Evolutionary conservation across 306 rosid species (phyloP).

Genomic region (Geum urbanum): DNA sequence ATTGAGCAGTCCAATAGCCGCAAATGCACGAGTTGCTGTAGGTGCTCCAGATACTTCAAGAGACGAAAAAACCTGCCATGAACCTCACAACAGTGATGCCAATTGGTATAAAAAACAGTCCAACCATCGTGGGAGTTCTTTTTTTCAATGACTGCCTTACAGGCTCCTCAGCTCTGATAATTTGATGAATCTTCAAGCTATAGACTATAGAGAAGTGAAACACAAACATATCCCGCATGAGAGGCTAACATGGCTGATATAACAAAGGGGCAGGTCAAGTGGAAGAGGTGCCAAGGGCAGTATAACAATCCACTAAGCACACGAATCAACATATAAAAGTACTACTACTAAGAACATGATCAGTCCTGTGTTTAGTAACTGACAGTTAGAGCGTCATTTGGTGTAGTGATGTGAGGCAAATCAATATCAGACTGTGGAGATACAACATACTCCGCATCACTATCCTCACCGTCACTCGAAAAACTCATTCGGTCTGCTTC

Average conservation of each 20-base stretch:
- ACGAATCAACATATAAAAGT: conserved; percentile 79
- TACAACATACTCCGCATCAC: too few species aligned
- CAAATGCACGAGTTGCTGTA: conserved; percentile 73
- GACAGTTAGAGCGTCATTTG: too few species aligned
- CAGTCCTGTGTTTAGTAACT: too few species aligned
- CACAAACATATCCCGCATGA: conserved; percentile 74
- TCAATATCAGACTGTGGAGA: too few species aligned
- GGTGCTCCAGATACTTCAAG: conserved; percentile 65
- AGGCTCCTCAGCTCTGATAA: too few species aligned
- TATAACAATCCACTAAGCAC: conserved; percentile 86
- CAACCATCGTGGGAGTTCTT: conserved; percentile 86
- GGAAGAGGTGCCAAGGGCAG: conserved; percentile 72
- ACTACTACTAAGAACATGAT: conserved; percentile 51
- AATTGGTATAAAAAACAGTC: conserved; percentile 73
- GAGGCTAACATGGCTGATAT: conserved; percentile 65
- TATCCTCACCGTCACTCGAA: too few species aligned
- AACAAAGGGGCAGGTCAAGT: conserved; percentile 78
- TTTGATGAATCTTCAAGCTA: conserved; percentile 57
- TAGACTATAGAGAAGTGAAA: conserved; percentile 62
- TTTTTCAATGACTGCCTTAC: conserved; percentile 43
- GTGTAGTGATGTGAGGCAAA: too few species aligned
- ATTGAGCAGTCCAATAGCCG: conserved; percentile 72
- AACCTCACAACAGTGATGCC: conserved; percentile 66
- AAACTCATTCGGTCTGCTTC: too few species aligned
- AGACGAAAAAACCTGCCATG: conserved; percentile 56